A percentile compares a stretch with the other conserved stretches of the same genome.
phyloP scores from a whole-genome alignment of 2,329 filamentous ascomycete genomes.

The Epichloe elymi region DNA sequence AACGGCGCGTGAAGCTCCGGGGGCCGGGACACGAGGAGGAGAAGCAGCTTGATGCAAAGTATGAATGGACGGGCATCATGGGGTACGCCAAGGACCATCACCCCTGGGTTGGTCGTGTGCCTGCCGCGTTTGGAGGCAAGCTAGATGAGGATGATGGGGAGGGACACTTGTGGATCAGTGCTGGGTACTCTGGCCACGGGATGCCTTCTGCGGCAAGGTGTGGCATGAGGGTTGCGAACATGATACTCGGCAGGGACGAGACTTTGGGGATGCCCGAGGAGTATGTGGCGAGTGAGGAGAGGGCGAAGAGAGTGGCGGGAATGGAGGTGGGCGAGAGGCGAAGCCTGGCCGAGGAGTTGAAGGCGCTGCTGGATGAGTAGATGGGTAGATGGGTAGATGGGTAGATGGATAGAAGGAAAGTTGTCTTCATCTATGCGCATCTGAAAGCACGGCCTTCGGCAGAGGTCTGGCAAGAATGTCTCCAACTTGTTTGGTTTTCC shows the following conservation, averaged over 20 bases:
- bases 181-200: conserved; percentile 61
- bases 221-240: conserved; percentile 47
- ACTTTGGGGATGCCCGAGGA: conserved; percentile 30
- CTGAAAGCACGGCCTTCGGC: too few relatives aligned
- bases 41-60: conserved; percentile 35
- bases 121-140: conserved; percentile 33
- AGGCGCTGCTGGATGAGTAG: not conserved
- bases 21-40: conserved; percentile 21
- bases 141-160: conserved; percentile 24
- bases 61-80: conserved; percentile 74
- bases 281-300: conserved; percentile 25
- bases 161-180: conserved; percentile 41
- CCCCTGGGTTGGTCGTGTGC: conserved; percentile 62
- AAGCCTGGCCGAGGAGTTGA: conserved; percentile 1
- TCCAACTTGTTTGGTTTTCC: too few relatives aligned
- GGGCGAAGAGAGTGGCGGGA: conserved; percentile 12
- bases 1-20: conserved; percentile 28
- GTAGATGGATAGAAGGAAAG: not conserved
- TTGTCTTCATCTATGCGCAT: too few relatives aligned
- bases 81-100: conserved; percentile 54
- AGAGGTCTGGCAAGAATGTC: too few relatives aligned
- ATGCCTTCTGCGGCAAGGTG: conserved; percentile 62
- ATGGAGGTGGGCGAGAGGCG: conserved; percentile 9
- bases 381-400: not conserved
- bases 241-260: conserved; percentile 35